These are phyloP conservation scores for Boletus reticulatus DNA, from an alignment of 768 basidiomycete genomes.

Conservation along the genomic window DNA sequence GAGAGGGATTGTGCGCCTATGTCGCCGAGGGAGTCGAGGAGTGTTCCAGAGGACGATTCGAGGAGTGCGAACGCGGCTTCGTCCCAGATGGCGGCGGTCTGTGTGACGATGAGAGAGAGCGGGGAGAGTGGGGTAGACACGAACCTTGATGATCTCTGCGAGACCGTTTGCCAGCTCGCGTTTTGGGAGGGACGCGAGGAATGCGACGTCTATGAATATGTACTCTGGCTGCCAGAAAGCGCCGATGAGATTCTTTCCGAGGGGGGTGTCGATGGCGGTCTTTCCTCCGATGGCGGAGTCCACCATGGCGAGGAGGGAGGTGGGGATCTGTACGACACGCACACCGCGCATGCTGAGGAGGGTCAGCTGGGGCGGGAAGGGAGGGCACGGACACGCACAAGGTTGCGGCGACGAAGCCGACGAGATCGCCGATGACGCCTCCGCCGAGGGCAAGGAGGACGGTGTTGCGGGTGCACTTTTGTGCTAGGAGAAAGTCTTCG, in stretches of 20 bases:
- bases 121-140: slow-evolving; percentile 15
- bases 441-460: slow-evolving; percentile 94
- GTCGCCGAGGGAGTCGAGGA: slow-evolving; percentile 80
- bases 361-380: not conserved
- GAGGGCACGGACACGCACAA: slow-evolving; percentile 55
- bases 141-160: slow-evolving; percentile 96
- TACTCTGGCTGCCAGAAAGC: slow-evolving; percentile 98
- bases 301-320: slow-evolving; percentile 96
- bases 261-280: slow-evolving; percentile 98
- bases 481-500: slow-evolving; percentile 87
- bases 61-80: slow-evolving; percentile 85
- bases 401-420: slow-evolving; percentile 95
- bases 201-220: slow-evolving; percentile 96
- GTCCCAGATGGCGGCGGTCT: slow-evolving; percentile 99
- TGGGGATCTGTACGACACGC: slow-evolving; percentile 93
- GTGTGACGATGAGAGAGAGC: slow-evolving; percentile 3
- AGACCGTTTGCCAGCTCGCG: slow-evolving; percentile 98
- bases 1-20: slow-evolving; percentile 44
- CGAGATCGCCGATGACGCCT: slow-evolving; percentile 95
- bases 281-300: slow-evolving; percentile 98
- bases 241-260: slow-evolving; percentile 97
- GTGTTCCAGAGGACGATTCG: slow-evolving; percentile 82
- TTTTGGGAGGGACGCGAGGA: slow-evolving; percentile 88
- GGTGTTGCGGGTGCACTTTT: slow-evolving; percentile 90
- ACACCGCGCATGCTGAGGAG: slow-evolving; percentile 91